Base-by-base conservation (phyloP, 192 early-diverging fungal genomes). In the Martensiomyces pterosporus region DNA sequence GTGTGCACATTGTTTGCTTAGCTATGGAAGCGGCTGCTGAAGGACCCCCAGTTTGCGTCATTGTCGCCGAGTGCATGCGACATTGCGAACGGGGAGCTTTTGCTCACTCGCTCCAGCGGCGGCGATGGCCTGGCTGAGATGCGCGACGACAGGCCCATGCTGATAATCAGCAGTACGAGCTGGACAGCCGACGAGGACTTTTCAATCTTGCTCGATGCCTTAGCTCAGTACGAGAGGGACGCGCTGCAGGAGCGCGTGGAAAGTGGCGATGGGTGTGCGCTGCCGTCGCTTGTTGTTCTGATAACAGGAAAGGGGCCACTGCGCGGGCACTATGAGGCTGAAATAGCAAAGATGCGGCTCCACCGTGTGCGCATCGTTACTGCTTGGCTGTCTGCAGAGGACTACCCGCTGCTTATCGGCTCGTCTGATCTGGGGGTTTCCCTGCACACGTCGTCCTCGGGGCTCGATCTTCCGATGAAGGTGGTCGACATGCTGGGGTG, bases 151-250 rank as follows among this genome's bases (percentile, higher is more conserved):
- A 79, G 95, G 33, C 89, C 89, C 2, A 79, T 77, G 50, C 64
- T 98, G 38, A 62, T 98, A 43, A 85, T 97, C 23, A 89, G 86
- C 57, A 87, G 82, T 61, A 95, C 93, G 17, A 86, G 82, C 55
- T 98, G 93, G 93, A 98, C 95, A 14, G 85, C 84, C 40, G 95
- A 98, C 61, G 95, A 98, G 53, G 95, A 98, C 60, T 96, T 98
- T 71, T 78, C 75, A 9, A 49, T 95, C 3, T 63, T 98, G 33
- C 57, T 94, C 17, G 67, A 81, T 2, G 92, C 89, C 1, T 67
- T 80, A 22, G 49, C 69, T 34, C 49, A 57, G 26, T 86, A 85
- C 45, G 84, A 88, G 25, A 21, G 12, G 19, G 52, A 47, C 3
- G 34, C 49, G 23, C 34, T 16, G 38, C 42, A 16, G 21, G 51